A percentile compares a stretch with the other conserved stretches of the same genome.
Evolutionary conservation across 2,329 filamentous ascomycete genomes (phyloP).

Genomic region (Cadophora gregata): DNA sequence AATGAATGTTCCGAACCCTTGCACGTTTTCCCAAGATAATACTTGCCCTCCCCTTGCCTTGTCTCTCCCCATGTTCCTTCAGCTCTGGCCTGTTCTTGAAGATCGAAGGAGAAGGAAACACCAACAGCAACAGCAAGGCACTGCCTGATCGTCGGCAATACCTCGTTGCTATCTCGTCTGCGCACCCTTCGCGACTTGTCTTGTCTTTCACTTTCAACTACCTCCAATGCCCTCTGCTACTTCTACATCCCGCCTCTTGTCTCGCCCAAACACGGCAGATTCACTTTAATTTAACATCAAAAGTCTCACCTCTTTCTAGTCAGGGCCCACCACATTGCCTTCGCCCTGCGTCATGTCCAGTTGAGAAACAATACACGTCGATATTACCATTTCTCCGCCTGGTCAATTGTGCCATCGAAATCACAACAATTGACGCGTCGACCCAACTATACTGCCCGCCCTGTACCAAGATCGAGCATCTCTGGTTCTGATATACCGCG

Average conservation of each 20-base stretch:
- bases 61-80: not conserved
- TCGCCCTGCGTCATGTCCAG: constrained; percentile 23
- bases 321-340: constrained; percentile 10
- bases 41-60: not conserved
- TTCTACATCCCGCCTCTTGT: not conserved
- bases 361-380: constrained; percentile 14
- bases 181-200: not conserved
- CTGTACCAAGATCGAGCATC: constrained; percentile 15
- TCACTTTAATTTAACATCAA: constrained; percentile 10
- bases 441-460: constrained; percentile 1
- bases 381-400: constrained; percentile 2
- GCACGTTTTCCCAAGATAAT: not conserved
- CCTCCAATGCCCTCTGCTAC: not conserved
- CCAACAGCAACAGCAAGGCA: not conserved
- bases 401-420: not conserved
- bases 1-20: not conserved
- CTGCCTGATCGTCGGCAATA: constrained; percentile 23
- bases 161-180: constrained; percentile 2
- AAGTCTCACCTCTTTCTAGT: constrained; percentile 17
- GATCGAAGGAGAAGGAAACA: constrained; percentile 18
- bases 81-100: constrained; percentile 1
- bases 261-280: not conserved
- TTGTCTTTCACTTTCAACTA: not conserved
- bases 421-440: constrained; percentile 2
- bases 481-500: constrained; percentile 7